Base-by-base conservation (phyloP, 495 filamentous ascomycete genomes). In the Penicillium turbatum region DNA sequence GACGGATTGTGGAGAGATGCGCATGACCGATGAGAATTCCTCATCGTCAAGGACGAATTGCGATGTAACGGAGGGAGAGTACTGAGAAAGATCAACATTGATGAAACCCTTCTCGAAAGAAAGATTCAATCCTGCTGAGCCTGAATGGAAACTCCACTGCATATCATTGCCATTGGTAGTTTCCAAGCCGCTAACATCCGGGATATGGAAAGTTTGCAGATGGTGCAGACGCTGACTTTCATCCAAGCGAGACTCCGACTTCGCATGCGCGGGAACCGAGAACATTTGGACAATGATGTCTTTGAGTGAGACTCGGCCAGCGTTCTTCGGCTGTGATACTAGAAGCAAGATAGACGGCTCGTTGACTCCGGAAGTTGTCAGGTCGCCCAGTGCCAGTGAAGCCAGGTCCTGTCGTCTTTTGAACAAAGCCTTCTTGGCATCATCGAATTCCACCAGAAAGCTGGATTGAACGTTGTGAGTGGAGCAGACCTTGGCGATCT, bases 101-200 rank as follows among this genome's bases (percentile, higher is more conserved):
- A 76, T 51, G 46, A 74, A 75, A 36, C 73, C 74, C 47, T 66
- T 66, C 24, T 65, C 61, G 34, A 72, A 78, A 6, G 73, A 75
- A n/a, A 78, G 56, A 37, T 65, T 72, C 50, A 78, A 47, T 0
- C 73, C 69, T 13, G 72, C 73, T 6, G 74, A 75, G 17, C 65
- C 68, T 2, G 73, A 56, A 51, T 78, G 74, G 62, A 78, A 76
- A 41, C 60, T 69, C 74, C 74, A 77, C 35, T 74, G 67, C n/a
- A 72, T 50, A 12, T 46, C 49, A 13, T 60, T 26, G 42, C 52
- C 48, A 12, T 68, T 66, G 36, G 72, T 45, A 17, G 57, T 61
- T 19, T 57, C 56, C 6, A 66, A 45, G 11, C 55, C 67, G 10
- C 57, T 60, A 5, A 71, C 46, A 16, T 66, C 58, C 0, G 72